Percentiles rank a stretch among this genome's conserved stretches.
Evolutionary conservation across 345 rosid species (phyloP).

Genomic region (Zanthoxylum bungeanum): DNA sequence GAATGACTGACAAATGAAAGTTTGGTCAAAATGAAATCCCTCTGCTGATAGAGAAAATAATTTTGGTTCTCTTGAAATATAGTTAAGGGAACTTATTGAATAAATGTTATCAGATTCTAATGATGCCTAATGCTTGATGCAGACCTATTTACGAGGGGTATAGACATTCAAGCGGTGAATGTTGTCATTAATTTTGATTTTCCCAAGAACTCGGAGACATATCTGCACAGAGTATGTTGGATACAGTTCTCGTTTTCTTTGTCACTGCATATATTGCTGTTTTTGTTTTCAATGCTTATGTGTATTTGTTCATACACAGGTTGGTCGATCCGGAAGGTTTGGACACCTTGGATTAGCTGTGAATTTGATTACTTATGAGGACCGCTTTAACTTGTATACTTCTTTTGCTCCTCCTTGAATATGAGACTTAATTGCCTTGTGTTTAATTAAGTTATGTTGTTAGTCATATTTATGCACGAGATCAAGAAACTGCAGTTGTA

Average conservation of each 20-base stretch:
- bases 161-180: constrained; percentile 99
- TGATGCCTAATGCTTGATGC: constrained; percentile 29
- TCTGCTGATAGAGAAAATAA: not conserved
- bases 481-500: constrained; percentile 1
- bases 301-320: constrained; percentile 38
- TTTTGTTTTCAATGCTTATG: constrained; percentile 1
- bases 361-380: constrained; percentile 97
- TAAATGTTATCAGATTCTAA: constrained; percentile 15
- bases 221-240: constrained; percentile 90
- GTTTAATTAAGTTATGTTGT: not conserved
- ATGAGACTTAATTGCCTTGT: not conserved
- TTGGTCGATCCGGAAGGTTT: constrained; percentile 98
- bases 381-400: constrained; percentile 92
- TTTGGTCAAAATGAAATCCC: not conserved
- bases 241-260: not conserved
- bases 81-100: not conserved
- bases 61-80: not conserved
- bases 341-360: constrained; percentile 99
- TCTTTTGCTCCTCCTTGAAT: not conserved
- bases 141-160: constrained; percentile 98
- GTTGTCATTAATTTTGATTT: constrained; percentile 98
- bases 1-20: not conserved
- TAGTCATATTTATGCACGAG: not conserved
- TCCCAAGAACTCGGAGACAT: constrained; percentile 94
- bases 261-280: not conserved